Base-by-base conservation (phyloP, 2,329 filamentous ascomycete species). In the Teratosphaeria epicoccoides region DNA sequence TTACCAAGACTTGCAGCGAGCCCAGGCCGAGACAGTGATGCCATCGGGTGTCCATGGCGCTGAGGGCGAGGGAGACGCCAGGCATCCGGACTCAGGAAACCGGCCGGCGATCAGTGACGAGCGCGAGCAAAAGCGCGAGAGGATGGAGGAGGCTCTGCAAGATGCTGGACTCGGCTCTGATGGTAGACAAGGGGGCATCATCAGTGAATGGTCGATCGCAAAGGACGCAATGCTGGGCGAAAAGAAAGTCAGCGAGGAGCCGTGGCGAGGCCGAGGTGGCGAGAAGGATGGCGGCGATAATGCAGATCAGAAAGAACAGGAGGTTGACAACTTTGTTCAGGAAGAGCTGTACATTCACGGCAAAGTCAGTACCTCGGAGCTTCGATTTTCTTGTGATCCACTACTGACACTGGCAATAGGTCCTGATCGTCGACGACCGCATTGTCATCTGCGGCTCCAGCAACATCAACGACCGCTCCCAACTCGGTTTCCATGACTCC, bases 301-400 rank as follows among this genome's bases (percentile, higher is more conserved):
- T 29, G 57, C 61, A 17, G 74, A 76, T 0, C 72, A 85, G 3
- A 72, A 81, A 0, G 80, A 91, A 59, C 79, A 80, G 1, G 93
- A 97, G 68, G 85, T 89, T 52, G 79, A 85, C 50, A 88, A 94
- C 65, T 94, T 93, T 75, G 84, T 97, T 53, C 91, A 95, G 66
- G 93, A 98, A 67, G 91, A 98, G 68, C 79, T 97, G 1, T 98
- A 98, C 67, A 84, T 97, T 46, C 93, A 98, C 68, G 86, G 83
- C 24, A 98, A 97, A 72, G 77, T 96, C 46, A 60, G 55, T 14
- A 14, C 12, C 29, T 12, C 17, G 23, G n/a, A 33, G 11, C 23
- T 26, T 14, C n/a, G n/a, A n/a, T n/a, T n/a, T n/a, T n/a, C n/a
- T n/a, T n/a, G n/a, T n/a, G n/a, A 40, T 2, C 9, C 6, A 43